phyloP scores from a whole-genome alignment of 495 filamentous ascomycete species.

The Cenococcum geophilum region DNA sequence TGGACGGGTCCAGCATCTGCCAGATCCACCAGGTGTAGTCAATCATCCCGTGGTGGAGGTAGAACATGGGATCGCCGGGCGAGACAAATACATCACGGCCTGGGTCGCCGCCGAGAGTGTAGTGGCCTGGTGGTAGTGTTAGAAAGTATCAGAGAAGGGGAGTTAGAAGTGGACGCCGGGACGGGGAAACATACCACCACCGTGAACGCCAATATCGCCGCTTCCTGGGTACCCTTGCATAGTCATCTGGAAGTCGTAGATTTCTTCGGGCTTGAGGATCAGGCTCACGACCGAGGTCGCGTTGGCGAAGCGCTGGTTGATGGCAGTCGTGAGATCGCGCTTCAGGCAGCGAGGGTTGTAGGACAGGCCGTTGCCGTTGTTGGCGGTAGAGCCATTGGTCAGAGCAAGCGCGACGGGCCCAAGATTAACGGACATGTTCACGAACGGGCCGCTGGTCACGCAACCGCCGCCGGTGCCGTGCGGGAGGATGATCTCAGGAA shows the following conservation, averaged over 20 bases:
- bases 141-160: background rate
- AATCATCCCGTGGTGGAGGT: conserved; percentile 23
- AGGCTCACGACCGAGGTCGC: conserved; percentile 9
- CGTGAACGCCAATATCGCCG: conserved; percentile 25
- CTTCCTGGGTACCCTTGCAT: conserved; percentile 23
- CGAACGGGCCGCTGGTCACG: conserved; percentile 55
- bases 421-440: conserved; percentile 25
- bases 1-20: conserved; percentile 10
- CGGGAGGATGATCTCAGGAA: conserved; percentile 33
- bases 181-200: conserved; percentile 8
- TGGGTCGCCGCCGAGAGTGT: conserved; percentile 21
- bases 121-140: conserved; percentile 11
- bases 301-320: conserved; percentile 18
- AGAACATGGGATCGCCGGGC: conserved; percentile 25
- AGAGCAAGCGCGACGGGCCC: conserved; percentile 16
- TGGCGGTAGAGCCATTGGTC: conserved; percentile 9
- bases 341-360: conserved; percentile 28
- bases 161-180: background rate
- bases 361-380: conserved; percentile 8
- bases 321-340: conserved; percentile 16
- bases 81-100: conserved; percentile 23
- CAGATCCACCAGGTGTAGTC: conserved; percentile 30
- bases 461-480: conserved; percentile 60
- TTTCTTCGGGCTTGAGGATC: conserved; percentile 11
- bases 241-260: conserved; percentile 24